phyloP scores from a whole-genome alignment of 805 yeast genomes.

The Suhomyces prunicola region DNA sequence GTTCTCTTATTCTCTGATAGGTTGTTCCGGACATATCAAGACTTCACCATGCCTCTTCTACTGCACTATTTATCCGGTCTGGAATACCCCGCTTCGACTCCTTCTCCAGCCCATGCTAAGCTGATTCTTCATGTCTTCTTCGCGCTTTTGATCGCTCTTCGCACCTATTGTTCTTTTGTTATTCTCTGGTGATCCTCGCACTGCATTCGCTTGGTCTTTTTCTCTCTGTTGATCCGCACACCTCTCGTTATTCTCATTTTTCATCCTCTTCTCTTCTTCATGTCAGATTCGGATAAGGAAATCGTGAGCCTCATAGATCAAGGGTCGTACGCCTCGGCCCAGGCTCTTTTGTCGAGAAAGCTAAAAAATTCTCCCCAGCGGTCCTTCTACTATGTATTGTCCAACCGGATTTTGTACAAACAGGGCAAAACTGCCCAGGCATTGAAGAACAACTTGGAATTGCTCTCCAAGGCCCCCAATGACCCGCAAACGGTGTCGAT shows the following conservation, averaged over 20 bases:
- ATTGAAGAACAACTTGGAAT: conserved; percentile 22
- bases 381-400: conserved; percentile 50
- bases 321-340: conserved; percentile 55
- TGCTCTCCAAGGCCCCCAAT: conserved; percentile 42
- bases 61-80: not conserved
- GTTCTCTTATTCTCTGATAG: not conserved
- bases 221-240: not conserved
- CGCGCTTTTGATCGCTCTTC: not conserved
- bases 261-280: not conserved
- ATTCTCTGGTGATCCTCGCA: too few relatives aligned
- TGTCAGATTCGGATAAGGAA: conserved; percentile 21
- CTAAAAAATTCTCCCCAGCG: conserved; percentile 55
- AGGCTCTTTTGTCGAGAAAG: conserved; percentile 45
- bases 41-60: not conserved
- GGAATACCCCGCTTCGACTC: too few relatives aligned
- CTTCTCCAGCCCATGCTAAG: not conserved
- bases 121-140: too few relatives aligned
- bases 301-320: conserved; percentile 45
- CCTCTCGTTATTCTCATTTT: not conserved
- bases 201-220: not conserved
- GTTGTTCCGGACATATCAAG: not conserved
- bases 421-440: conserved; percentile 35
- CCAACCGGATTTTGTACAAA: conserved; percentile 31
- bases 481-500: conserved; percentile 53
- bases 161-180: not conserved